These are phyloP conservation scores for Neurospora discreta DNA, from an alignment of 495 filamentous ascomycete species.

Conservation along the genomic window DNA sequence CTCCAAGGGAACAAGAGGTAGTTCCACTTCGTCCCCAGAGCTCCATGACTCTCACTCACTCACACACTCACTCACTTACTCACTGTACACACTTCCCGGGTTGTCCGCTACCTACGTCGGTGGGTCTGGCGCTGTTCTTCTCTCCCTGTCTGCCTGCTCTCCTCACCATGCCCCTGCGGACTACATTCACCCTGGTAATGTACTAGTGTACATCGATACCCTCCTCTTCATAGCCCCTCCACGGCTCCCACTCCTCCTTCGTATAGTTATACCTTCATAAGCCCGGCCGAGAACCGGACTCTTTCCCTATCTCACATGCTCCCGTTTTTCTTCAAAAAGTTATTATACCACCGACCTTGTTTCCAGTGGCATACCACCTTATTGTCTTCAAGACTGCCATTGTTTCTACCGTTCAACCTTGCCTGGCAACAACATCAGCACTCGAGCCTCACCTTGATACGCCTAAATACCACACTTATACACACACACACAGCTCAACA, in stretches of 20 bases:
- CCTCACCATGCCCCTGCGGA: neutral
- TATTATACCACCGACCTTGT: neutral
- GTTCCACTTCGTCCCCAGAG: neutral
- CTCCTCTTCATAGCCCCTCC: neutral
- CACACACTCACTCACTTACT: too few species aligned
- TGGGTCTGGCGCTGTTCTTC: neutral
- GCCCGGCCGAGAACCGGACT: neutral
- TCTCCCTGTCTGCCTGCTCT: neutral
- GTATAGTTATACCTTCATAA: neutral
- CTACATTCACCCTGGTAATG: neutral
- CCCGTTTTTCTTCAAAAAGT: neutral
- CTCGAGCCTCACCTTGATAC: slow-evolving; percentile 62
- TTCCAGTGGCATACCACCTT: slow-evolving; percentile 59
- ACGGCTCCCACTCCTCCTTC: neutral
- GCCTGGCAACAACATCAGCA: slow-evolving; percentile 70
- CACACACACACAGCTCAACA: neutral
- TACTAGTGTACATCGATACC: neutral
- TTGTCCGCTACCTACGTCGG: neutral
- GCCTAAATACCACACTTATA: slow-evolving; percentile 34
- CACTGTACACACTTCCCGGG: neutral
- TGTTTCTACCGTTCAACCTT: slow-evolving; percentile 85
- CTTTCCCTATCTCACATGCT: slow-evolving; percentile 4
- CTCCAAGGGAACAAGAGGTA: neutral
- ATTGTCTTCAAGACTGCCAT: slow-evolving; percentile 79
- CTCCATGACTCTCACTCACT: neutral